phyloP scores from a whole-genome alignment of 495 filamentous ascomycete species.

The Aspergillus panamensis region DNA sequence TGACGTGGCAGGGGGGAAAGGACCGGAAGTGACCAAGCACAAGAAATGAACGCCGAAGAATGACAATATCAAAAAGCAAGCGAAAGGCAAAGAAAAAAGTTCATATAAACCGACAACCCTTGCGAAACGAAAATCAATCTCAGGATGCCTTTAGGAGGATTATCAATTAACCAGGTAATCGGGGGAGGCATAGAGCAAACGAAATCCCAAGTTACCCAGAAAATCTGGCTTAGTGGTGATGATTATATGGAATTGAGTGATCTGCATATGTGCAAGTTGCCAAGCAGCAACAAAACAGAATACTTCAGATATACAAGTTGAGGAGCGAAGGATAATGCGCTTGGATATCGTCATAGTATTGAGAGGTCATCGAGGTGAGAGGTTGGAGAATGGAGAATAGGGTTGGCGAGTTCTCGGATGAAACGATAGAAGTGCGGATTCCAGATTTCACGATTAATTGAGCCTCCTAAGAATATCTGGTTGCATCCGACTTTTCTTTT shows the following conservation, averaged over 20 bases:
- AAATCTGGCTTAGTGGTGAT: constrained; percentile 5
- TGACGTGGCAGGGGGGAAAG: constrained; percentile 42
- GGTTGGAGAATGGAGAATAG: constrained; percentile 13
- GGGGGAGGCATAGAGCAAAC: constrained; percentile 9
- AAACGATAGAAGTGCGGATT: constrained; percentile 5
- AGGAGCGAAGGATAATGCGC: constrained; percentile 28
- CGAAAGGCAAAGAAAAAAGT: constrained; percentile 12
- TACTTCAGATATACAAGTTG: constrained; percentile 26
- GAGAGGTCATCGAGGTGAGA: constrained; percentile 31
- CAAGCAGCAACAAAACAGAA: constrained; percentile 21
- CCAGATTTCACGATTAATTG: constrained; percentile 2
- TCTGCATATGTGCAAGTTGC: constrained; percentile 40
- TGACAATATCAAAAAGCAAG: constrained; percentile 15
- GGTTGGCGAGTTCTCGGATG: constrained; percentile 14
- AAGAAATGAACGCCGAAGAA: constrained; percentile 24
- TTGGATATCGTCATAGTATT: constrained; percentile 36
- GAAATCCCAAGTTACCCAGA: not conserved
- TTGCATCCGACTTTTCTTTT: constrained; percentile 71
- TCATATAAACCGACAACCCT: constrained; percentile 31
- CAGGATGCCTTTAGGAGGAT: constrained; percentile 12
- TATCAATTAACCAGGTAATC: constrained; percentile 2
- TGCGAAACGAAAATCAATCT: constrained; percentile 32
- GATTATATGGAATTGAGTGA: constrained; percentile 20
- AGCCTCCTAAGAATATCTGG: constrained; percentile 35
- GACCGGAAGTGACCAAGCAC: constrained; percentile 31